A percentile compares a stretch with the other conserved stretches of the same genome.
phyloP scores from a whole-genome alignment of 768 basidiomycete genomes.

The Hypholoma sublateritium region DNA sequence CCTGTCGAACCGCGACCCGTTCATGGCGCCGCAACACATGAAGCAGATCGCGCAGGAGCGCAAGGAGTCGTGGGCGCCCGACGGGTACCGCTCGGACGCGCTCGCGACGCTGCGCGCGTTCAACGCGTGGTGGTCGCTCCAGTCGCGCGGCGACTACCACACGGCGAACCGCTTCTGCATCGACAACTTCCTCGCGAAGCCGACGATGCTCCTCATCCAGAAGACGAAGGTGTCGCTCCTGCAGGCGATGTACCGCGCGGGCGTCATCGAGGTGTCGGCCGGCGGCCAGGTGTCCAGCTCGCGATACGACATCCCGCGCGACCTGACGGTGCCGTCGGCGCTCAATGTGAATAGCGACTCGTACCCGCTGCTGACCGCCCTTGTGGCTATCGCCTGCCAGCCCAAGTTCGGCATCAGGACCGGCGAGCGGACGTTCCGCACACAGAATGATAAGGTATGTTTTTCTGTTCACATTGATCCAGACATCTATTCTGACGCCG shows the following conservation, averaged over 20 bases:
- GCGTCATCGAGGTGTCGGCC: constrained; percentile 80
- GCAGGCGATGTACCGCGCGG: constrained; percentile 73
- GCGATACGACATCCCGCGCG: constrained; percentile 18
- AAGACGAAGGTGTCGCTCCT: constrained; percentile 80
- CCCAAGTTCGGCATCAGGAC: constrained; percentile 88
- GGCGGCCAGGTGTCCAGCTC: constrained; percentile 47
- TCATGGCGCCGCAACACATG: constrained; percentile 77
- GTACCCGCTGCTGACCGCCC: constrained; percentile 72
- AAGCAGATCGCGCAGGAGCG: constrained; percentile 67
- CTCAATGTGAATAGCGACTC: constrained; percentile 75
- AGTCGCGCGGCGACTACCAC: constrained; percentile 61
- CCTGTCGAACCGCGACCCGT: constrained; percentile 87
- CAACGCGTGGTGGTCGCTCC: constrained; percentile 77
- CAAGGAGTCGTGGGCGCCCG: constrained; percentile 79
- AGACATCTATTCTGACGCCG: constrained; percentile 3
- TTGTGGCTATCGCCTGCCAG: constrained; percentile 84
- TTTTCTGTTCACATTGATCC: not conserved
- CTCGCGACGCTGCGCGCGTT: constrained; percentile 80
- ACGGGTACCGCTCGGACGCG: constrained; percentile 81
- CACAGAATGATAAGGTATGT: constrained; percentile 80
- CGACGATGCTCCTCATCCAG: constrained; percentile 78
- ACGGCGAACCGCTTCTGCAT: constrained; percentile 73
- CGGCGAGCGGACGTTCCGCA: constrained; percentile 66
- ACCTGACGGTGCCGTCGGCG: constrained; percentile 54
- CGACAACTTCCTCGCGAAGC: constrained; percentile 87